These are phyloP conservation scores for Bertia moriformis DNA, from an alignment of 2,329 filamentous ascomycete genomes.

Conservation along the genomic window DNA sequence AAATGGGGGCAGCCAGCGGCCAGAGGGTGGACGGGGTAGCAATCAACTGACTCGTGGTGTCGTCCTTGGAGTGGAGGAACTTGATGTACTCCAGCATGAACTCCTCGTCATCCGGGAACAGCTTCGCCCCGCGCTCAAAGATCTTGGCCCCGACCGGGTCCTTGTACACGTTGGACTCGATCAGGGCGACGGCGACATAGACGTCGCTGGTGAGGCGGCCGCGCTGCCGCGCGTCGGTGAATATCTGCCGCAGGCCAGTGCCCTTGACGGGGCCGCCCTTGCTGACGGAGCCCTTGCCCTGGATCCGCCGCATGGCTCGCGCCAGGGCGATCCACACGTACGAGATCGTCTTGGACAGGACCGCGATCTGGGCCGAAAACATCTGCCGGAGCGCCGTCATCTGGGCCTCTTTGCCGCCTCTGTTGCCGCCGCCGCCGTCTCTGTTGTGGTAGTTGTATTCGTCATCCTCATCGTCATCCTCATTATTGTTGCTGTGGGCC, in stretches of 20 bases:
- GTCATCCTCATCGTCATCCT: constrained; percentile 12
- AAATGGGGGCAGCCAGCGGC: constrained; percentile 4
- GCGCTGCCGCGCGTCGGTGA: constrained; percentile 72
- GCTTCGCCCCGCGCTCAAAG: constrained; percentile 80
- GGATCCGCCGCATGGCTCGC: constrained; percentile 81
- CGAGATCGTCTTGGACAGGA: constrained; percentile 73
- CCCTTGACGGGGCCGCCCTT: constrained; percentile 22
- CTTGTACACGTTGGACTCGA: constrained; percentile 93
- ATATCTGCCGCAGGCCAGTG: constrained; percentile 67
- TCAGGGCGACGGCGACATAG: constrained; percentile 80
- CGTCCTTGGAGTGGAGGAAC: constrained; percentile 80
- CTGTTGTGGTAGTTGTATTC: too few species aligned
- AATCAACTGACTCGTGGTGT: constrained; percentile 75
- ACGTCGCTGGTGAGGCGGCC: constrained; percentile 87
- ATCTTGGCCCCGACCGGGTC: constrained; percentile 87
- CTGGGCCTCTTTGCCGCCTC: constrained; percentile 9
- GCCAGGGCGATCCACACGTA: constrained; percentile 92
- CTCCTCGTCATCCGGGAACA: constrained; percentile 84
- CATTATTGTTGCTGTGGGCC: constrained; percentile 4
- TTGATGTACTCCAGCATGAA: constrained; percentile 95
- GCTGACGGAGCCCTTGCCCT: constrained; percentile 60
- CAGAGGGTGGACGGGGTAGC: not conserved
- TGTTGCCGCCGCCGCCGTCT: constrained; percentile 27
- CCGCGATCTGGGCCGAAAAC: constrained; percentile 57
- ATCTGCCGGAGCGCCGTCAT: constrained; percentile 39